Evolutionary conservation across 441 rosid species (phyloP), one percentile per base, ranked within the genome.

Genomic region (Monsonia emarginata): DNA sequence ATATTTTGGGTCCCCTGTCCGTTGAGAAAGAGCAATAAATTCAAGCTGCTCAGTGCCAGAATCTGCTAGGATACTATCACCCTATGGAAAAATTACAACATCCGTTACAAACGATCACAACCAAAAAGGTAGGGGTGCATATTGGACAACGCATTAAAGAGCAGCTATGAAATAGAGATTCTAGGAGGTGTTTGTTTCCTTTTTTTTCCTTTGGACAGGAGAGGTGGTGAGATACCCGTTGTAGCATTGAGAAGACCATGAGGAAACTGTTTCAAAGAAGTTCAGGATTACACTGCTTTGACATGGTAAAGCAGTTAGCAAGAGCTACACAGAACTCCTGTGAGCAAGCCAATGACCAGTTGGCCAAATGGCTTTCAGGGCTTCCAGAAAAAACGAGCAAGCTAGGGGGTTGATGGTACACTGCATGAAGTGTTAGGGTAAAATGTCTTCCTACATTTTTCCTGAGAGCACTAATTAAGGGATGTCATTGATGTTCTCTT

Each of bases 31-130:
- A 71, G 97, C 98, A 67, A 95, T 88, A 72, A 95, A 95, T 68
- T 95, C 99, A 16, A 95, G 81, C 84, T 91, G 98, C 76, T 95
- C 99, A 4, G 99, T 89, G 69, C 97, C 99, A 60, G 98, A 85
- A 77, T 95, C 99, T 59, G 99, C 99, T 68, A 95, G 93, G 65
- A 95, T 88, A 78, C 95, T 95, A 60, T 81, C 77, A 38, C 97
- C 97, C 99, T 95, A 70, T 30, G 71, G 30, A 65, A 69, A 61
- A 31, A 48, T 63, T 50, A 36, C 36, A 25, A 24, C 36, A 65
- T 31, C 54, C 30, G 36, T 25, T 58, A 69, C 36, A 58, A 74
- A 19, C 63, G 30, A 52, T 56, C 11, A 30, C 48, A 25, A 56
- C 0, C 25, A 69, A 61, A 38, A 40, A 22, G 22, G 54, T 28